These are phyloP conservation scores for Leccinum rimulosum DNA, from an alignment of 768 basidiomycete species.

Conservation along the genomic window DNA sequence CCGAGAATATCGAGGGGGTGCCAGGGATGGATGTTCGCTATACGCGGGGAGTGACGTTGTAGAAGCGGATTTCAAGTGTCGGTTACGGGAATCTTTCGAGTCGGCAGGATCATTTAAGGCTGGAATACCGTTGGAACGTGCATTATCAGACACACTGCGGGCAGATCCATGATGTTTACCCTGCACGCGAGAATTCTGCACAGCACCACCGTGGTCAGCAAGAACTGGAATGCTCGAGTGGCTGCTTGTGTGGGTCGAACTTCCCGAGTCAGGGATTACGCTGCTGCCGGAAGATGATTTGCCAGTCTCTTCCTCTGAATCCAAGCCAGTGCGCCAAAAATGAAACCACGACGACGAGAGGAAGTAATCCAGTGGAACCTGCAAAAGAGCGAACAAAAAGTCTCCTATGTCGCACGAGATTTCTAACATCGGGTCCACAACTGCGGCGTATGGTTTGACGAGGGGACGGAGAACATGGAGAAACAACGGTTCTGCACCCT, in stretches of 20 bases:
- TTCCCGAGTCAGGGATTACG: slow-evolving; percentile 3
- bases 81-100: slow-evolving; percentile 5
- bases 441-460: slow-evolving; percentile 67
- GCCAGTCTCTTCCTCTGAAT: slow-evolving; percentile 9
- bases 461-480: slow-evolving; percentile 78
- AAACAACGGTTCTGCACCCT: slow-evolving; percentile 87
- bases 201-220: slow-evolving; percentile 4
- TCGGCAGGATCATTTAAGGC: slow-evolving; percentile 1
- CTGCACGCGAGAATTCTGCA: slow-evolving; percentile 9
- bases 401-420: slow-evolving; percentile 63
- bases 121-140: slow-evolving; percentile 1
- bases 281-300: slow-evolving; percentile 1
- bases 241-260: slow-evolving; percentile 6
- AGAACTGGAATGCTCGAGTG: slow-evolving; percentile 14
- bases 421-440: slow-evolving; percentile 65
- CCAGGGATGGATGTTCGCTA: slow-evolving; percentile 19
- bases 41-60: slow-evolving; percentile 25
- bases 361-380: slow-evolving; percentile 40
- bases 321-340: slow-evolving; percentile 16
- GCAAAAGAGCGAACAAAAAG: slow-evolving; percentile 44
- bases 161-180: slow-evolving; percentile 8
- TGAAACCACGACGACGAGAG: slow-evolving; percentile 32
- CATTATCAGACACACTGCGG: slow-evolving; percentile 22
- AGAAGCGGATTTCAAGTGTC: slow-evolving; percentile 17
- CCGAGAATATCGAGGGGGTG: slow-evolving; percentile 25